Evolutionary conservation across 768 basidiomycete species (phyloP).

Genomic region (Amanita subjunquillea): DNA sequence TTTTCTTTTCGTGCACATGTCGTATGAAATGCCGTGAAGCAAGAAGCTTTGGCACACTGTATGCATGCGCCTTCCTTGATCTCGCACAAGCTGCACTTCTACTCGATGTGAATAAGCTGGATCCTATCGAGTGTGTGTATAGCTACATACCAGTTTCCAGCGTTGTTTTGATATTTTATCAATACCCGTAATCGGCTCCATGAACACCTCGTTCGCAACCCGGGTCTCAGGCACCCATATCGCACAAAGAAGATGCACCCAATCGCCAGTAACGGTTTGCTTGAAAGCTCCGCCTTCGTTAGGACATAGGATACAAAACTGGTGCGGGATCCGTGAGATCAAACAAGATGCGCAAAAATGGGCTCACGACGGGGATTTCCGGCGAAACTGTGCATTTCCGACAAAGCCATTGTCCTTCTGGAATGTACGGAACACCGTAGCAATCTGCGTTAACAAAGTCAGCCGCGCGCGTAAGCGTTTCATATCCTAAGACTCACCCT

Average conservation of each 20-base stretch:
- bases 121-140: neutral
- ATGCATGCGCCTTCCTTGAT: conserved; percentile 76
- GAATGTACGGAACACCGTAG: conserved; percentile 98
- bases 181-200: conserved; percentile 93
- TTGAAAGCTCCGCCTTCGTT: conserved; percentile 98
- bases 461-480: neutral
- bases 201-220: conserved; percentile 90
- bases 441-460: conserved; percentile 51
- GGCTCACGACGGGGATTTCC: conserved; percentile 84
- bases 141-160: conserved; percentile 77
- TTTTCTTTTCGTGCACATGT: conserved; percentile 89
- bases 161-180: conserved; percentile 82
- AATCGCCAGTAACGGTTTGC: conserved; percentile 84
- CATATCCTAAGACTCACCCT: conserved; percentile 45
- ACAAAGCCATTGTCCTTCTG: conserved; percentile 99
- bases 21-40: conserved; percentile 89
- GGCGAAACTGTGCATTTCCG: conserved; percentile 97
- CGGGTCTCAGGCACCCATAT: conserved; percentile 96
- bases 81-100: conserved; percentile 42
- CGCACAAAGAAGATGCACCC: conserved; percentile 94
- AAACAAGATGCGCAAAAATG: neutral
- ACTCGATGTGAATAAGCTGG: neutral
- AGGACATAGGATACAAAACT: conserved; percentile 95
- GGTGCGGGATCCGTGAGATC: neutral
- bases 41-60: conserved; percentile 85